Conservation (phyloP, 2,329 filamentous ascomycete species). For the Sarocladiaceae sp. region DNA sequence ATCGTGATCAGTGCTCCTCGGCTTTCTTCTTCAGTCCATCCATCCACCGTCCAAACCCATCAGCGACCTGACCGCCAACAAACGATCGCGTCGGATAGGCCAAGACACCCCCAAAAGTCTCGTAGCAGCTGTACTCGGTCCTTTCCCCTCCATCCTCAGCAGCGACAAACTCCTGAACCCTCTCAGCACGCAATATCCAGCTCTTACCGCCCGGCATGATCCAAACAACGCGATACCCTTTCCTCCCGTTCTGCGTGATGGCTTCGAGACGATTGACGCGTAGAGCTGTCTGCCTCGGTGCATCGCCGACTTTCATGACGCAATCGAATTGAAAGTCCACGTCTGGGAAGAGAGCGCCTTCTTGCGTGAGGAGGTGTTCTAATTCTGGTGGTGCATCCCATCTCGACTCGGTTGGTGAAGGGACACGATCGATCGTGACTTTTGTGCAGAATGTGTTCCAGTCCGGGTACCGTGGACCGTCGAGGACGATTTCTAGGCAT, state of each 20-base stretch:
- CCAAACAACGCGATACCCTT: constrained; percentile 38
- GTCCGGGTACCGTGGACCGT: background rate
- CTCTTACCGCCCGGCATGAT: constrained; percentile 22
- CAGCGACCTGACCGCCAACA: constrained; percentile 25
- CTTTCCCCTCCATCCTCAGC: constrained; percentile 18
- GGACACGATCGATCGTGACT: background rate
- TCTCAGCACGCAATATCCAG: constrained; percentile 32
- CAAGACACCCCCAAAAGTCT: constrained; percentile 39
- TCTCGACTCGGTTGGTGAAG: background rate
- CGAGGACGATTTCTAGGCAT: background rate
- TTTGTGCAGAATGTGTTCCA: background rate
- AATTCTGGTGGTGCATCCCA: background rate
- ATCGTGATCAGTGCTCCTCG: background rate
- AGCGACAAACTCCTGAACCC: constrained; percentile 38
- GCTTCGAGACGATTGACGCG: constrained; percentile 26
- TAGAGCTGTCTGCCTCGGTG: constrained; percentile 10
- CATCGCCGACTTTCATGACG: background rate
- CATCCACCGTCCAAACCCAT: constrained; percentile 33
- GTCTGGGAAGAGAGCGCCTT: background rate
- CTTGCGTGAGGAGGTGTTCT: background rate
- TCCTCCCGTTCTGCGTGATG: constrained; percentile 21
- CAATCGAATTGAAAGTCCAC: constrained; percentile 9
- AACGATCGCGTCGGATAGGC: constrained; percentile 27
- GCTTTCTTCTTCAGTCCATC: constrained; percentile 30
- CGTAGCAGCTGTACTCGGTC: constrained; percentile 37